Conservation (phyloP, 2,329 filamentous ascomycete genomes). For the Pyrenochaeta sp. region DNA sequence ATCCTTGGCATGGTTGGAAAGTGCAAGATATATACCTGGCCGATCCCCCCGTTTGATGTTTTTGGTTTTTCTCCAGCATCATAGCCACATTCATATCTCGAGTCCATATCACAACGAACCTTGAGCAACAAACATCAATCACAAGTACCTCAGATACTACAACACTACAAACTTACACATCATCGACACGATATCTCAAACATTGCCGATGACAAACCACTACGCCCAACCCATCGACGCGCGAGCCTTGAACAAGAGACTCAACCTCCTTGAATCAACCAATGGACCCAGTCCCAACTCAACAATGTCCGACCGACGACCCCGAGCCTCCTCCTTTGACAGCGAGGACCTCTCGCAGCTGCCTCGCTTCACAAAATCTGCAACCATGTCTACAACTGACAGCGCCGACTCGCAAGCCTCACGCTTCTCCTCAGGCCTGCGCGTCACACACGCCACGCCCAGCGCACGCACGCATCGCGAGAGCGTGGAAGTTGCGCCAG, state of each 20-base stretch:
- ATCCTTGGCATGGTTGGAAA: constrained; percentile 14
- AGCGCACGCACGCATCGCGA: constrained; percentile 18
- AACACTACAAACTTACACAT: constrained; percentile 6
- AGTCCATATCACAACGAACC: not conserved
- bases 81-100: constrained; percentile 1
- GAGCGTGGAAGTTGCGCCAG: constrained; percentile 27
- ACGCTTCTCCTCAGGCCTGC: constrained; percentile 16
- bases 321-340: constrained; percentile 40
- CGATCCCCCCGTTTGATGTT: constrained; percentile 10
- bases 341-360: constrained; percentile 18
- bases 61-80: constrained; percentile 5
- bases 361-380: constrained; percentile 32
- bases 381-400: constrained; percentile 34
- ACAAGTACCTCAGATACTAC: not conserved
- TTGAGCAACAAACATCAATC: constrained; percentile 1
- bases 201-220: constrained; percentile 41
- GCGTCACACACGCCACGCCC: constrained; percentile 18
- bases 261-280: constrained; percentile 18
- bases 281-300: constrained; percentile 24
- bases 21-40: constrained; percentile 17
- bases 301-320: constrained; percentile 23
- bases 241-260: constrained; percentile 34
- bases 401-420: constrained; percentile 19
- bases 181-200: constrained; percentile 8
- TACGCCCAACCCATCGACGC: constrained; percentile 32